These are phyloP conservation scores for Rhodocollybia butyracea DNA, from an alignment of 768 basidiomycete genomes.

Conservation along the genomic window DNA sequence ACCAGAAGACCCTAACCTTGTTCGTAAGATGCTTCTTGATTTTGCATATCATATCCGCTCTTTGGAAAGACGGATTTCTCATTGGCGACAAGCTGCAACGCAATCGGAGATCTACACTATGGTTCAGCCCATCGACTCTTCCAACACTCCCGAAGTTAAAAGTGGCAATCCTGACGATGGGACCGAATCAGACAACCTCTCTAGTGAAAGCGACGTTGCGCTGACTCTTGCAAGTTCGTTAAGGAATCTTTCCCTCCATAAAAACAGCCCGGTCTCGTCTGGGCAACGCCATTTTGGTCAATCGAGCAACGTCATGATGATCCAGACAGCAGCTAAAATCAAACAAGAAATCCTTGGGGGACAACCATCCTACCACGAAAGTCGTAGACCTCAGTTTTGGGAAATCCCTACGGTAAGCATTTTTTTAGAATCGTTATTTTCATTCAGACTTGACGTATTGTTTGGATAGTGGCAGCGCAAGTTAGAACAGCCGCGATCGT, in stretches of 20 bases:
- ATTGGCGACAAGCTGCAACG: conserved; percentile 2
- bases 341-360: conserved; percentile 32
- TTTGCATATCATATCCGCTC: conserved; percentile 14
- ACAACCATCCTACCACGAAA: neutral
- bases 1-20: neutral
- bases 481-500: conserved; percentile 12
- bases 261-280: conserved; percentile 18
- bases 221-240: neutral
- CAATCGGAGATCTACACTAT: neutral
- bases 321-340: conserved; percentile 34
- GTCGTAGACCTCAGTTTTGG: conserved; percentile 3
- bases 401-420: neutral
- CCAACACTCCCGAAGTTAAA: neutral
- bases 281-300: neutral
- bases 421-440: neutral
- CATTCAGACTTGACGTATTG: neutral
- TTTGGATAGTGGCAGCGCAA: conserved; percentile 11
- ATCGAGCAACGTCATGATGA: conserved; percentile 15
- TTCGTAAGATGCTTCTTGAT: conserved; percentile 13
- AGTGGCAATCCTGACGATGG: neutral
- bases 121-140: neutral
- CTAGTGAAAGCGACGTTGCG: neutral
- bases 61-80: conserved; percentile 1
- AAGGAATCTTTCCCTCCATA: neutral
- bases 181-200: neutral